A percentile compares a stretch with the other conserved stretches of the same genome.
These are phyloP conservation scores for Boletus insuetus DNA, from an alignment of 768 basidiomycete species.

Conservation along the genomic window DNA sequence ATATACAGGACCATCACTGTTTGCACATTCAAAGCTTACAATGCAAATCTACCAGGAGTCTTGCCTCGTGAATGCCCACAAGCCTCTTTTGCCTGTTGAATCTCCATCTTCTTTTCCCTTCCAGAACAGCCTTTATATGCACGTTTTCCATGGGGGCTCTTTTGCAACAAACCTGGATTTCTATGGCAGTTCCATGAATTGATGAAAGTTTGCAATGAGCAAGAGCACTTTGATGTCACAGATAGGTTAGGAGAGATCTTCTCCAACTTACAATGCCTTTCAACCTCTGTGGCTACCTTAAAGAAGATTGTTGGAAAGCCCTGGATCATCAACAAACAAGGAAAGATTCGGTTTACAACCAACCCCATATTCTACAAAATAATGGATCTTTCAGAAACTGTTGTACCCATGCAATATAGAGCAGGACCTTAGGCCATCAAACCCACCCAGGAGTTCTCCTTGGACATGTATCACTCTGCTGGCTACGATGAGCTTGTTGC, in stretches of 20 bases:
- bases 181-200: slow-evolving; percentile 4
- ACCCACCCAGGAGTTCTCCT: not conserved
- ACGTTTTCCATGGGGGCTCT: not conserved
- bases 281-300: not conserved
- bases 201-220: not conserved
- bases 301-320: not conserved
- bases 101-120: not conserved
- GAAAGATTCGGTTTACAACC: not conserved
- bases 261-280: not conserved
- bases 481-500: not conserved
- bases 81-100: not conserved
- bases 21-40: slow-evolving; percentile 4
- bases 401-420: not conserved
- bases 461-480: not conserved
- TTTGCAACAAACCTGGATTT: not conserved
- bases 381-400: not conserved
- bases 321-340: not conserved
- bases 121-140: not conserved
- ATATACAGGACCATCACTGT: not conserved
- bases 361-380: not conserved
- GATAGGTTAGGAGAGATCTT: not conserved
- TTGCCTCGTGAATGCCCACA: not conserved
- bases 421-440: not conserved
- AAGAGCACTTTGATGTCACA: not conserved
- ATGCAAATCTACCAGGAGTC: not conserved